phyloP scores from a whole-genome alignment of 2,329 filamentous ascomycete species.

The Sarocladiaceae sp. region DNA sequence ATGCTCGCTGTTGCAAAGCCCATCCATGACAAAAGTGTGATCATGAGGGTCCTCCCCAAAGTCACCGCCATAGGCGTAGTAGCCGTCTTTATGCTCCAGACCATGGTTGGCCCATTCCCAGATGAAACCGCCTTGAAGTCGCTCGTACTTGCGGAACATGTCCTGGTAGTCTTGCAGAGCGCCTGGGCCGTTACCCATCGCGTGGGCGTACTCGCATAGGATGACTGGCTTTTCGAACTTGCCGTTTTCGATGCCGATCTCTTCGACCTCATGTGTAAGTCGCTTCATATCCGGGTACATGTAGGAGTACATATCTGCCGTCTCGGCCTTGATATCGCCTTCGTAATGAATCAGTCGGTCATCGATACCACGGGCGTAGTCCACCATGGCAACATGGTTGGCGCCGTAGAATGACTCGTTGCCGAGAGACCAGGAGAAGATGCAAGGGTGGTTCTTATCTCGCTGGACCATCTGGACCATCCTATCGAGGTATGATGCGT shows the following conservation, averaged over 20 bases:
- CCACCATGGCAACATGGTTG: slow-evolving; percentile 63
- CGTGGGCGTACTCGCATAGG: slow-evolving; percentile 52
- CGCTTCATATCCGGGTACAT: slow-evolving; percentile 59
- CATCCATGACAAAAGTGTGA: slow-evolving; percentile 57
- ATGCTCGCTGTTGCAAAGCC: slow-evolving; percentile 48
- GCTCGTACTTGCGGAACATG: slow-evolving; percentile 52
- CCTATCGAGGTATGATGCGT: slow-evolving; percentile 60
- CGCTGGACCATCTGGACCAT: slow-evolving; percentile 58
- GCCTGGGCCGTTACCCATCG: slow-evolving; percentile 71
- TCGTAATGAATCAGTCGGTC: slow-evolving; percentile 60
- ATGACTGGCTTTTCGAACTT: slow-evolving; percentile 52
- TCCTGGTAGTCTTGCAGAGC: slow-evolving; percentile 62
- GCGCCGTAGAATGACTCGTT: slow-evolving; percentile 68
- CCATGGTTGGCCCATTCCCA: slow-evolving; percentile 63
- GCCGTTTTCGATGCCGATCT: neutral
- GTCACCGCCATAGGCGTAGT: slow-evolving; percentile 56
- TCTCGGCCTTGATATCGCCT: slow-evolving; percentile 51
- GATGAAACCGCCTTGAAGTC: slow-evolving; percentile 60
- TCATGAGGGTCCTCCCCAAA: slow-evolving; percentile 57
- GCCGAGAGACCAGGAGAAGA: slow-evolving; percentile 67
- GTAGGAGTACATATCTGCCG: slow-evolving; percentile 59
- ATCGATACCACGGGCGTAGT: slow-evolving; percentile 53
- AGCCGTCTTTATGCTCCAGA: slow-evolving; percentile 35
- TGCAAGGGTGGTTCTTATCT: slow-evolving; percentile 63
- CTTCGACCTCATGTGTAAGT: slow-evolving; percentile 22